Base-by-base conservation (phyloP, 805 yeast species). In the Lipomyces sp. region DNA sequence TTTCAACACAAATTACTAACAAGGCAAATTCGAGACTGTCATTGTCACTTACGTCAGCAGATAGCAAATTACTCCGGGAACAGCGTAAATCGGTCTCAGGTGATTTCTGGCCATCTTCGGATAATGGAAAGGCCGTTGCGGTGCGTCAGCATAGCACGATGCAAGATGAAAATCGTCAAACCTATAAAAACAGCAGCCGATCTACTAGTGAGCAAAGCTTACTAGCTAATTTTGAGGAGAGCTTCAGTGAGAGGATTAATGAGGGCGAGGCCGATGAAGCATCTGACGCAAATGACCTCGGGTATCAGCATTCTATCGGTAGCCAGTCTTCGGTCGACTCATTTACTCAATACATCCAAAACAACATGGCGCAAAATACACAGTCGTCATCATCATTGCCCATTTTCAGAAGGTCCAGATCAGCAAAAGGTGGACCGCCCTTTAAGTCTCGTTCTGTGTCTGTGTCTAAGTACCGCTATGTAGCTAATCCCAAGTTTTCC, bases 331-430 rank as follows among this genome's bases (percentile, higher is more conserved):
- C 18, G n/a, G 15, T 24, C 24, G 18, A 15, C 18, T 42, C 48
- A 42, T 42, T 42, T 42, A n/a, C 48, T 15, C 48, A n/a, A n/a
- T n/a, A 42, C 48, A 42, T 42, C 15, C 48, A 42, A 42, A 42
- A 8, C n/a, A 42, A 5, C 18, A n/a, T 42, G 6, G 29, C 2
- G 48, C 48, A 7, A 42, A n/a, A 42, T 42, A 42, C 15, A 7
- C 48, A 42, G 18, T 42, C 48, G n/a, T n/a, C 48, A 42, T n/a
- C 48, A 42, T 42, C 48, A 15, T n/a, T 42, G 48, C 48, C 48
- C 7, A n/a, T 42, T 24, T 15, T 42, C 48, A 42, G 29, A 15
- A 15, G 24, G 48, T 10, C 24, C 18, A 15, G 48, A 10, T 0
- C 48, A 42, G 18, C 48, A n/a, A n/a, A 42, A 42, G 3, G 18